A percentile compares a stretch with the other conserved stretches of the same genome.
Conservation (phyloP, 1,284 basidiomycete genomes). For the Sanghuangporus weigelae region DNA sequence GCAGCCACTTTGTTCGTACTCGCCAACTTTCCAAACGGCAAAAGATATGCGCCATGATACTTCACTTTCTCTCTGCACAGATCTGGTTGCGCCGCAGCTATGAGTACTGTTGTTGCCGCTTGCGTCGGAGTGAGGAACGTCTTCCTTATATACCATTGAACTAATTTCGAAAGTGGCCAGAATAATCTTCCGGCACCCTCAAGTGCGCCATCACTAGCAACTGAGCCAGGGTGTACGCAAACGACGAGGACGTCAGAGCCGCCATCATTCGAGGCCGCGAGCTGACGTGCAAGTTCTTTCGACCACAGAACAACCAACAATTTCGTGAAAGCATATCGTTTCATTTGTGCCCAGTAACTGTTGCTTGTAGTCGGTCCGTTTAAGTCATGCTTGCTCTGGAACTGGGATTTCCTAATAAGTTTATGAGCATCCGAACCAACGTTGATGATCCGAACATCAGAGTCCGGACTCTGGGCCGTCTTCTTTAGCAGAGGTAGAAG, state of each 20-base stretch:
- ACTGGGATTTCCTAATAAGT: background rate
- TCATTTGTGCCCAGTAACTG: background rate
- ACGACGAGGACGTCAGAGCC: conserved; percentile 12
- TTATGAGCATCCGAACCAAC: background rate
- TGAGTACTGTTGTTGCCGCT: background rate
- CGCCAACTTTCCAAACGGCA: conserved; percentile 20
- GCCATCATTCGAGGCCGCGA: conserved; percentile 8
- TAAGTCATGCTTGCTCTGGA: conserved; percentile 6
- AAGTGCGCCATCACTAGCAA: conserved; percentile 1
- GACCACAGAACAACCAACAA: conserved; percentile 16
- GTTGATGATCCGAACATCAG: conserved; percentile 8
- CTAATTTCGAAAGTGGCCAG: background rate
- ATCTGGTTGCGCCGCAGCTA: background rate
- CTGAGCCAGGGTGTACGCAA: conserved; percentile 19
- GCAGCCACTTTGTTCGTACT: conserved; percentile 17
- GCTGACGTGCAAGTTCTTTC: conserved; percentile 18
- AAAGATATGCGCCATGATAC: conserved; percentile 22
- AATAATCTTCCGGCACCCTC: background rate
- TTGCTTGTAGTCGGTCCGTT: background rate
- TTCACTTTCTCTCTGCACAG: conserved; percentile 10
- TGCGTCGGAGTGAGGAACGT: background rate
- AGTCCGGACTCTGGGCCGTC: background rate
- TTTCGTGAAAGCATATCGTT: background rate
- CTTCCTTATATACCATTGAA: background rate
- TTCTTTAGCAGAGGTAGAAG: conserved; percentile 2